Conservation (phyloP, 306 rosid genomes). For the Castanea mollissima region DNA sequence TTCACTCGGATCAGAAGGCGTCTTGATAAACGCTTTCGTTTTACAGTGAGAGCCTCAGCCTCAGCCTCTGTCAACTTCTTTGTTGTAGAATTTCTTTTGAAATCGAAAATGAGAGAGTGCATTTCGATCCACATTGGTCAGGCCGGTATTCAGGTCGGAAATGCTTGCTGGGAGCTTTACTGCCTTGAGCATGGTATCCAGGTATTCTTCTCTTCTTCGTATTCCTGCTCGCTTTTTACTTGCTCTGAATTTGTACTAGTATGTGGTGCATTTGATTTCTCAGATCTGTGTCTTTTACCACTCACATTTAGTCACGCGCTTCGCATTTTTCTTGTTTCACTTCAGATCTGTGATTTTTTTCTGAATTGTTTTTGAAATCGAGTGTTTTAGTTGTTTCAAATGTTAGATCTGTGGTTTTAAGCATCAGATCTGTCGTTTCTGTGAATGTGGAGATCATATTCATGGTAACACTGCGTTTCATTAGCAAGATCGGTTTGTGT, state of each 20-base stretch:
- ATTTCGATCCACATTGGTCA: constrained; percentile 93
- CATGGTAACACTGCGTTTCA: not conserved
- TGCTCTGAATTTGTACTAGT: not conserved
- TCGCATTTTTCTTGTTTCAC: not conserved
- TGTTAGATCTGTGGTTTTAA: not conserved
- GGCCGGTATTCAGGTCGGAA: constrained; percentile 98
- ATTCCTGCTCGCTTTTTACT: not conserved
- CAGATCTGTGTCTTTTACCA: not conserved
- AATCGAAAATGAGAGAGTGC: constrained; percentile 79
- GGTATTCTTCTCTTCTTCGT: constrained; percentile 34
- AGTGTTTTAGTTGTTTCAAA: not conserved
- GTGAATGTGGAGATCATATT: not conserved
- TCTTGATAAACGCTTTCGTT: constrained; percentile 81
- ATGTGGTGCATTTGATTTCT: not conserved
- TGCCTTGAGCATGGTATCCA: constrained; percentile 93
- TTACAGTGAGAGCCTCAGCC: not conserved
- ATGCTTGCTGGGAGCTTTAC: constrained; percentile 97
- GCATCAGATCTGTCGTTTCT: not conserved
- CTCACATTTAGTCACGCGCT: not conserved
- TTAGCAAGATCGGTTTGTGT: no score
- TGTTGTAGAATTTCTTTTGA: not conserved
- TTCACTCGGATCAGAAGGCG: constrained; percentile 51
- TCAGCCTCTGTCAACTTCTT: not conserved
- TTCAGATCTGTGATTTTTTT: not conserved
- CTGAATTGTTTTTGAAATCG: not conserved